Evolutionary conservation across 352 stramenopile genomes (phyloP).

Genomic region (Lagenidium sp.): DNA sequence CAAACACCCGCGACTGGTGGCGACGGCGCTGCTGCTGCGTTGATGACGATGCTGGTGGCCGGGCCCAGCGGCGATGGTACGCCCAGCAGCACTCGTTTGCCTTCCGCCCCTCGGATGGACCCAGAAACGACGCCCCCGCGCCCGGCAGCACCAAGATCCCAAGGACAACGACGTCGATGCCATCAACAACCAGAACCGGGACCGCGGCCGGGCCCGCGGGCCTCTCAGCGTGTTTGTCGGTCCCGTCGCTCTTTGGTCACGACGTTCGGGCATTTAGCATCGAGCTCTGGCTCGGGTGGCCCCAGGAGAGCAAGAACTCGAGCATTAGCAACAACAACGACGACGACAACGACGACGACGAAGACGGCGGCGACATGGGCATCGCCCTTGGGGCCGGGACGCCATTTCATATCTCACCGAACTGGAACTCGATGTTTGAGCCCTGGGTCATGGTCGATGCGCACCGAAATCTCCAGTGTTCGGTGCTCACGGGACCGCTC

Average conservation of each 20-base stretch:
- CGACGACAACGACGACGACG: background rate
- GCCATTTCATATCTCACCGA: constrained; percentile 16
- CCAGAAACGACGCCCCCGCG: background rate
- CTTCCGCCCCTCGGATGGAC: no score
- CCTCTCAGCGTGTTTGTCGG: constrained; percentile 10
- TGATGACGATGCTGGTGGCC: no score
- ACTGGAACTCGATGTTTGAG: constrained; percentile 14
- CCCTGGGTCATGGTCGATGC: constrained; percentile 8
- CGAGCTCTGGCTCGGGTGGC: constrained; percentile 12
- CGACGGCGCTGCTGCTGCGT: no score
- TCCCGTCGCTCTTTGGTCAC: constrained; percentile 16
- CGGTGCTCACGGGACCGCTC: constrained; percentile 1
- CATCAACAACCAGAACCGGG: no score
- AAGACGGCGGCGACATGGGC: background rate
- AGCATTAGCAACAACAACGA: no score
- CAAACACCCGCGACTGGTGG: no score
- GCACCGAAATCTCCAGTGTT: constrained; percentile 5
- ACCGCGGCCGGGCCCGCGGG: background rate
- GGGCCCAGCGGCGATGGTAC: no score
- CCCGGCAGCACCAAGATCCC: background rate
- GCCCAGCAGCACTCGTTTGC: constrained; percentile 9
- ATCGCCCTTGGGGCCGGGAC: constrained; percentile 12
- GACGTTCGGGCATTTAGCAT: constrained; percentile 10
- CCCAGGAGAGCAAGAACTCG: no score
- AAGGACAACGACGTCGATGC: no score